Conservation (phyloP, 768 basidiomycete species). For the Boletus vermiculosoides region DNA sequence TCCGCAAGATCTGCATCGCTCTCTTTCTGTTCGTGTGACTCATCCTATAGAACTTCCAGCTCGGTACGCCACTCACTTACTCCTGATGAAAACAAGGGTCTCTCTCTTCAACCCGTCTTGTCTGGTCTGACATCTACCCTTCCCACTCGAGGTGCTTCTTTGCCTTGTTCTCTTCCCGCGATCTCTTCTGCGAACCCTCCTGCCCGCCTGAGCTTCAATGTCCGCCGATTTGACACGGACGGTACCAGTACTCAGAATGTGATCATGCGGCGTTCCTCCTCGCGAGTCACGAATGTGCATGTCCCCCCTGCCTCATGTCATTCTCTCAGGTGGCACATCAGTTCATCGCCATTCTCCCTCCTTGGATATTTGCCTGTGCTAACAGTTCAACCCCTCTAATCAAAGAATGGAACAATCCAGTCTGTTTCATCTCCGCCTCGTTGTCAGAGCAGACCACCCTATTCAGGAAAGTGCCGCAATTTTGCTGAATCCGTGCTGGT, state of each 20-base stretch:
- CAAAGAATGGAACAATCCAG: slow-evolving; percentile 19
- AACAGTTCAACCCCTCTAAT: slow-evolving; percentile 1
- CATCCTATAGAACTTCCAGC: not conserved
- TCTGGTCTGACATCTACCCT: not conserved
- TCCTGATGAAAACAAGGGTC: not conserved
- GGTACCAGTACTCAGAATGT: slow-evolving; percentile 7
- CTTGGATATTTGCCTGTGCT: slow-evolving; percentile 15
- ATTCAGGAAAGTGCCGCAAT: slow-evolving; percentile 20
- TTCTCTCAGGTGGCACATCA: slow-evolving; percentile 12
- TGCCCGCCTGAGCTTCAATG: slow-evolving; percentile 6
- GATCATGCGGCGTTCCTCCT: slow-evolving; percentile 17
- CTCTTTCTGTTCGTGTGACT: not conserved
- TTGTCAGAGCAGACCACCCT: slow-evolving; percentile 5
- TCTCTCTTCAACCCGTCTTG: not conserved
- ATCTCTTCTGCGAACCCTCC: slow-evolving; percentile 4
- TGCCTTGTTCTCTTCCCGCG: not conserved
- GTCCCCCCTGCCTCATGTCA: slow-evolving; percentile 22
- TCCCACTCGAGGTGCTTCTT: slow-evolving; percentile 5
- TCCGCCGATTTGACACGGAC: slow-evolving; percentile 17
- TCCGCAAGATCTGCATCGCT: slow-evolving; percentile 17
- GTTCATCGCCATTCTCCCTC: slow-evolving; percentile 15
- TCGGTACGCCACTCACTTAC: slow-evolving; percentile 6
- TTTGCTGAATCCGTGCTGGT: slow-evolving; percentile 21
- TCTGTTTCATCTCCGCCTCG: slow-evolving; percentile 34
- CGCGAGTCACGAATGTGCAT: slow-evolving; percentile 1